Evolutionary conservation across 1,284 basidiomycete genomes (phyloP).

Genomic region (Mycena citricolor): DNA sequence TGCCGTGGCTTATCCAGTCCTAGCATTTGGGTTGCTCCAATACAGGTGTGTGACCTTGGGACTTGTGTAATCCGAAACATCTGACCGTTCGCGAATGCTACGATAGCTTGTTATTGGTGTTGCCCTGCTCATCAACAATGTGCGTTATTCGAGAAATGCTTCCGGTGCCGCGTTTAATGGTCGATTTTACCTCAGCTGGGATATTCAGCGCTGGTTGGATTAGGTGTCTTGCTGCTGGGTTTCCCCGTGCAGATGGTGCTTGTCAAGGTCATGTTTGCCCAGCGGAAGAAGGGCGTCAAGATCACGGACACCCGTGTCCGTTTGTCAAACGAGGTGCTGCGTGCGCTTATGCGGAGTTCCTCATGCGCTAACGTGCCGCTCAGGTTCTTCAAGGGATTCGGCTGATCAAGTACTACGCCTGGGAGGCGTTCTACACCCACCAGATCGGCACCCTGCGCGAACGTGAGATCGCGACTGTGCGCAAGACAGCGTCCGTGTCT

Average conservation of each 20-base stretch:
- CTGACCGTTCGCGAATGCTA: not conserved
- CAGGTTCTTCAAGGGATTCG: conserved; percentile 64
- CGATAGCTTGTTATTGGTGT: conserved; percentile 57
- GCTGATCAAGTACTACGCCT: conserved; percentile 60
- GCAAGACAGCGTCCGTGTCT: conserved; percentile 46
- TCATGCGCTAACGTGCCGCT: not conserved
- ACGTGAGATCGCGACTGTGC: conserved; percentile 52
- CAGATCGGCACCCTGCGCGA: conserved; percentile 51
- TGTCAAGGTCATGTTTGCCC: conserved; percentile 62
- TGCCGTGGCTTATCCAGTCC: conserved; percentile 5
- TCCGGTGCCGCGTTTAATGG: conserved; percentile 1
- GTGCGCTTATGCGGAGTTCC: not conserved
- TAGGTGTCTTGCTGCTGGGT: conserved; percentile 59
- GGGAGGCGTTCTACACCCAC: conserved; percentile 62
- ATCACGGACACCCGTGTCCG: conserved; percentile 73
- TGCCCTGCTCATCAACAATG: conserved; percentile 63
- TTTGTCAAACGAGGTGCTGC: conserved; percentile 55
- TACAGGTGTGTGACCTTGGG: conserved; percentile 42
- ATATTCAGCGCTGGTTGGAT: conserved; percentile 68
- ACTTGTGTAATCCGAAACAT: no score
- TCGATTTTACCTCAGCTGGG: conserved; percentile 48
- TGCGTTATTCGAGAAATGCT: conserved; percentile 28
- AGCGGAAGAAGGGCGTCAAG: conserved; percentile 64
- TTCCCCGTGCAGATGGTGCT: conserved; percentile 66
- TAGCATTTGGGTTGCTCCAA: conserved; percentile 57